Percentiles rank a stretch among this genome's conserved stretches.
phyloP scores from a whole-genome alignment of 805 yeast genomes.

The Naumovozyma castellii region DNA sequence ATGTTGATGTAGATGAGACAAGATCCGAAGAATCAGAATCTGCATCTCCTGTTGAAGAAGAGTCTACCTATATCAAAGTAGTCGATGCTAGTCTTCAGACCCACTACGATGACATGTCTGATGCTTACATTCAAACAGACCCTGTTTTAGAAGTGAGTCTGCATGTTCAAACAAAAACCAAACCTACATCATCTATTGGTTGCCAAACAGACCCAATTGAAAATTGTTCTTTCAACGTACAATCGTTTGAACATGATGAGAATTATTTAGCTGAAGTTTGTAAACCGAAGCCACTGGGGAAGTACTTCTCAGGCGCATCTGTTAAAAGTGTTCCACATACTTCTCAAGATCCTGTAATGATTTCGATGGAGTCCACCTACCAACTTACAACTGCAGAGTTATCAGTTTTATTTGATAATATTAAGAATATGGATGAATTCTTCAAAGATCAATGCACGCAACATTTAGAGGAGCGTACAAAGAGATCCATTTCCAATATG shows the following conservation, averaged over 20 bases:
- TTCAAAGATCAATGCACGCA: slow-evolving; percentile 28
- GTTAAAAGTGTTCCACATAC: slow-evolving; percentile 6
- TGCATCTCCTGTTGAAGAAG: slow-evolving; percentile 1
- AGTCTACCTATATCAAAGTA: too few species aligned
- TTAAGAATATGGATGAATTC: slow-evolving; percentile 19
- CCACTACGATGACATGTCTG: too few species aligned
- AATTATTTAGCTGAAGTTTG: slow-evolving; percentile 20
- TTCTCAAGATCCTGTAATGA: slow-evolving; percentile 11
- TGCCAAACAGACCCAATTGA: slow-evolving; percentile 15
- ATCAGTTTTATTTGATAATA: slow-evolving; percentile 26
- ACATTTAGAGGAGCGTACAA: slow-evolving; percentile 21
- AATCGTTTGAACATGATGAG: slow-evolving; percentile 31
- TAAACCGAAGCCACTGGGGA: slow-evolving; percentile 13
- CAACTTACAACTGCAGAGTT: slow-evolving; percentile 28
- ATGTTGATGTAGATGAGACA: slow-evolving; percentile 17
- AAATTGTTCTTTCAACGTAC: slow-evolving; percentile 7
- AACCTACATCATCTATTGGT: neutral
- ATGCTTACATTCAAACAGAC: slow-evolving; percentile 17
- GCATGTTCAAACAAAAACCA: slow-evolving; percentile 21
- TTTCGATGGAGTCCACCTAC: slow-evolving; percentile 21
- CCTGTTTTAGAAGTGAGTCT: slow-evolving; percentile 3
- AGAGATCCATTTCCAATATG: slow-evolving; percentile 18
- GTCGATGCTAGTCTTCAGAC: too few species aligned
- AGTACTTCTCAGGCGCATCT: slow-evolving; percentile 18
- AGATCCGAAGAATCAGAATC: slow-evolving; percentile 5